Percentiles rank a stretch among this genome's conserved stretches.
These are phyloP conservation scores for Candida fluviatilis DNA, from an alignment of 805 yeast genomes.

Conservation along the genomic window DNA sequence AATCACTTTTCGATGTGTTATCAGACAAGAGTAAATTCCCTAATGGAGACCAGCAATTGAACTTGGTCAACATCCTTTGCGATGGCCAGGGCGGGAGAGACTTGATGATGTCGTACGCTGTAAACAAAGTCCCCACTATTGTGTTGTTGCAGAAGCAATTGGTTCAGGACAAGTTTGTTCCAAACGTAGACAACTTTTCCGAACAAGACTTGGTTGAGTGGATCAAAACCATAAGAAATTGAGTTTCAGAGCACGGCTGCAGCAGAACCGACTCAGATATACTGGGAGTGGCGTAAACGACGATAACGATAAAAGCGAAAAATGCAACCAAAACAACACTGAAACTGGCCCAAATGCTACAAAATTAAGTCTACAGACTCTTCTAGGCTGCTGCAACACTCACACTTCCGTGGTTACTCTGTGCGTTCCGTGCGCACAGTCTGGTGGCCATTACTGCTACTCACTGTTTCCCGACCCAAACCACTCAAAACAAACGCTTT, in stretches of 20 bases:
- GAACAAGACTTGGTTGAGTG: constrained; percentile 30
- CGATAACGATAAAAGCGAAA: too few relatives aligned
- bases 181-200: constrained; percentile 16
- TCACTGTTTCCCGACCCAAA: too few relatives aligned
- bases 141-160: constrained; percentile 65
- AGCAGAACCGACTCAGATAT: too few relatives aligned
- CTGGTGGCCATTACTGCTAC: too few relatives aligned
- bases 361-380: too few relatives aligned
- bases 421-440: too few relatives aligned
- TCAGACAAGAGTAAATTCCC: constrained; percentile 22
- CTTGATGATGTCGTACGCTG: constrained; percentile 51
- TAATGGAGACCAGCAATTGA: constrained; percentile 37
- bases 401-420: too few relatives aligned
- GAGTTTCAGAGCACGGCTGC: background rate
- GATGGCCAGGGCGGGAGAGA: constrained; percentile 64
- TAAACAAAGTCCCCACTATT: constrained; percentile 56
- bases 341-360: too few relatives aligned
- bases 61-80: constrained; percentile 67
- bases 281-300: too few relatives aligned
- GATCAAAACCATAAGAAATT: constrained; percentile 20
- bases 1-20: constrained; percentile 42
- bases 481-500: too few relatives aligned
- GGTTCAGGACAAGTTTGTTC: constrained; percentile 35
- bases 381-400: too few relatives aligned
- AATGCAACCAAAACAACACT: too few relatives aligned